Conservation (phyloP, 805 yeast species). For the Pichia deserticola region DNA sequence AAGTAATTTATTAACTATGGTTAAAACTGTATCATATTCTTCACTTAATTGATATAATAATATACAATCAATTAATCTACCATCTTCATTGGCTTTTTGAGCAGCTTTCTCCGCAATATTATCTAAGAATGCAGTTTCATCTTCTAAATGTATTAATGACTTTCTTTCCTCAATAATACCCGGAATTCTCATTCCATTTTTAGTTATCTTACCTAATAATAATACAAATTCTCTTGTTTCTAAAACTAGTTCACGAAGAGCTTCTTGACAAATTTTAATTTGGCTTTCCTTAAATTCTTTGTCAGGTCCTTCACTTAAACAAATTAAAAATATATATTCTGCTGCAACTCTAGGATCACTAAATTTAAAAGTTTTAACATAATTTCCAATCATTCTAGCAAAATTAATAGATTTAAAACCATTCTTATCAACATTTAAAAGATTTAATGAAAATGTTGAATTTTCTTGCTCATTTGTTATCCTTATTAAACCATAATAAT, state of each 20-base stretch:
- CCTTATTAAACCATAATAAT: constrained; percentile 62
- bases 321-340: constrained; percentile 75
- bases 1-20: constrained; percentile 63
- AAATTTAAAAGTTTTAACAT: constrained; percentile 73
- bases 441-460: constrained; percentile 5
- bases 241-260: constrained; percentile 74
- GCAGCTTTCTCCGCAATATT: constrained; percentile 83
- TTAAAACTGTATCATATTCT: constrained; percentile 75
- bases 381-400: constrained; percentile 66
- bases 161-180: constrained; percentile 81
- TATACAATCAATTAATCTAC: constrained; percentile 78
- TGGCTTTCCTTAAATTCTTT: constrained; percentile 27
- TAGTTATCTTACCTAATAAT: constrained; percentile 75
- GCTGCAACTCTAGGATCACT: constrained; percentile 87
- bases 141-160: constrained; percentile 49
- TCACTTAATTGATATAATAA: constrained; percentile 81
- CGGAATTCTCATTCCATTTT: constrained; percentile 68
- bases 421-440: constrained; percentile 29
- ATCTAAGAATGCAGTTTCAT: constrained; percentile 53
- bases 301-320: constrained; percentile 37
- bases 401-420: constrained; percentile 33
- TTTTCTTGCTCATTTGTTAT: constrained; percentile 22
- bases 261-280: constrained; percentile 58
- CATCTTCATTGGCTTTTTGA: constrained; percentile 81
- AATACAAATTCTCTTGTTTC: constrained; percentile 79